A percentile compares a stretch with the other conserved stretches of the same genome.
These are phyloP conservation scores for Thecaphora thlaspeos DNA, from an alignment of 1,284 basidiomycete species.

Conservation along the genomic window DNA sequence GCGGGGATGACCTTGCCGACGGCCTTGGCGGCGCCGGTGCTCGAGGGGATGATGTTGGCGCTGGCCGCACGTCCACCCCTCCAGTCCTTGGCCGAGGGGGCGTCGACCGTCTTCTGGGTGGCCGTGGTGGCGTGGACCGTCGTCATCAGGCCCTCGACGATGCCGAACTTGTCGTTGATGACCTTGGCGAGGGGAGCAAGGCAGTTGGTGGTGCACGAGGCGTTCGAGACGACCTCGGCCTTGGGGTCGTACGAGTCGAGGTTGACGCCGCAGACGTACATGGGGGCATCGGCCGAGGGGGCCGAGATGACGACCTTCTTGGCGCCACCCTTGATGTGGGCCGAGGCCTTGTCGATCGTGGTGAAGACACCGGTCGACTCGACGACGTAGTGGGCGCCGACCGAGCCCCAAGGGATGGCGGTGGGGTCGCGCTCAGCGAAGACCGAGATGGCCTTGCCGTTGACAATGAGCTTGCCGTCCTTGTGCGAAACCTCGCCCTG, in stretches of 20 bases:
- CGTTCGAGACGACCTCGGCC: constrained; percentile 91
- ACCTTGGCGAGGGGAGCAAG: constrained; percentile 98
- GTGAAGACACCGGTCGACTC: constrained; percentile 99
- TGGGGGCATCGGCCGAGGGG: constrained; percentile 95
- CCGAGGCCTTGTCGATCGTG: constrained; percentile 79
- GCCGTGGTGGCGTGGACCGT: constrained; percentile 83
- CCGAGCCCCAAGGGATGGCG: constrained; percentile 77
- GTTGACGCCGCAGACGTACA: constrained; percentile 85
- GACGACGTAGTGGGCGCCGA: constrained; percentile 88
- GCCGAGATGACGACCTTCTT: constrained; percentile 99
- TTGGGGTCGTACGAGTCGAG: constrained; percentile 88
- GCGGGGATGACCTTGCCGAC: constrained; percentile 98
- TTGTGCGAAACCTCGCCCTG: constrained; percentile 79
- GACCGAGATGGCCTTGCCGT: constrained; percentile 77
- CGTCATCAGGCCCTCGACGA: constrained; percentile 77
- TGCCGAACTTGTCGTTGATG: constrained; percentile 75
- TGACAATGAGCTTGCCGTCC: constrained; percentile 86
- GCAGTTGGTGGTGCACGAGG: constrained; percentile 96
- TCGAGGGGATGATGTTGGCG: constrained; percentile 99
- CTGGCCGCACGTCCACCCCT: constrained; percentile 90
- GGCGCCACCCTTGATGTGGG: constrained; percentile 97
- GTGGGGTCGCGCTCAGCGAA: constrained; percentile 81
- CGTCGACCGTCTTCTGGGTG: constrained; percentile 99
- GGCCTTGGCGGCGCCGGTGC: constrained; percentile 95
- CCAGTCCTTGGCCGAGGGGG: constrained; percentile 62